Base-by-base conservation (phyloP, 805 yeast genomes). In the Starmerella stigmatis region DNA sequence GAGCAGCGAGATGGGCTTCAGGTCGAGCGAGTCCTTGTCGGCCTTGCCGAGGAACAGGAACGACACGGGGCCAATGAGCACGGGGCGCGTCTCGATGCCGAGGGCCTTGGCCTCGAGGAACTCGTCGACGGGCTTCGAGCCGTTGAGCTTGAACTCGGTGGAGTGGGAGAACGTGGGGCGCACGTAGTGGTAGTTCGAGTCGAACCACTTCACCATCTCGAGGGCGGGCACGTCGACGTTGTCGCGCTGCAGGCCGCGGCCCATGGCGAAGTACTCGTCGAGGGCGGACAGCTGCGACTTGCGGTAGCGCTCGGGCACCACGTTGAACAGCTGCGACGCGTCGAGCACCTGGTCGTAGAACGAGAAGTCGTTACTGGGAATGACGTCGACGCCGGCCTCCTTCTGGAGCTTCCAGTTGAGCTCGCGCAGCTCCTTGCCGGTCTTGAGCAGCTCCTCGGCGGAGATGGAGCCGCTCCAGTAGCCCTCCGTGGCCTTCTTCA, bases 201-300 rank as follows among this genome's bases (percentile, higher is more conserved):
- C 98, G 62, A 92, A 92, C 98, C 98, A 92, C 77, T 92, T 92
- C 60, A 92, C 98, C 98, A 92, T 92, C 78, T 92, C 71, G 67
- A 86, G 77, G 61, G 98, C 98, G 54, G 97, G 89, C 52, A 92
- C 98, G 70, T 92, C 98, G 60, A 92, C 95, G 58, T 94, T 94
- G 60, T 81, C 76, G 74, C 92, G 85, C 76, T 92, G 98, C 68
- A 92, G 77, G 80, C 98, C 98, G 79, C 98, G 86, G 72, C 97
- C 98, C 97, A 92, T 92, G 64, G 98, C 98, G 68, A 92, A 92
- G 63, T 84, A 72, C 53, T 86, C 84, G 71, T 92, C 98, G 59
- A 92, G 75, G 66, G 86, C 80, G 57, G 86, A 77, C 66, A 92
- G 78, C 62, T 81, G 78, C 72, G 74, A 85, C 76, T 92, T 82